These are phyloP conservation scores for Clathrus columnatus DNA, from an alignment of 768 basidiomycete genomes.

Conservation along the genomic window DNA sequence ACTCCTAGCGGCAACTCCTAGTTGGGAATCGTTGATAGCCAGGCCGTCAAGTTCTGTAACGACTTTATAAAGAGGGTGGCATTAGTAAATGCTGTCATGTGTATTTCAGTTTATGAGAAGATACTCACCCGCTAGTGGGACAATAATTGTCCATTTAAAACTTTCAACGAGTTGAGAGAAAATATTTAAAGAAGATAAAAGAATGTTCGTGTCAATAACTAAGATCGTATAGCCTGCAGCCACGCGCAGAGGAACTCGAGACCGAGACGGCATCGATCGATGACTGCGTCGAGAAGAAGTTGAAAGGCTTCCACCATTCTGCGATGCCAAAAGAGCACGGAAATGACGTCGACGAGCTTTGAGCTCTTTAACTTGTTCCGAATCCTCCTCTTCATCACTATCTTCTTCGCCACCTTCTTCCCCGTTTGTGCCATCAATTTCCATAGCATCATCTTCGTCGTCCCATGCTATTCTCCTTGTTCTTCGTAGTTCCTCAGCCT, in stretches of 20 bases:
- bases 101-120: constrained; percentile 17
- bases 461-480: constrained; percentile 47
- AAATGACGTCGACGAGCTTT: constrained; percentile 77
- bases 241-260: constrained; percentile 42
- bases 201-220: constrained; percentile 91
- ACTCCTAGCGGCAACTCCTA: constrained; percentile 65
- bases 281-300: constrained; percentile 24
- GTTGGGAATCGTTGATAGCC: constrained; percentile 39
- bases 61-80: constrained; percentile 30
- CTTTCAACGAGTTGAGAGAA: constrained; percentile 72
- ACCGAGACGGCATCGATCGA: constrained; percentile 21
- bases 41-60: constrained; percentile 98
- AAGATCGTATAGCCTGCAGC: constrained; percentile 84
- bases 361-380: constrained; percentile 66
- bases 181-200: constrained; percentile 72
- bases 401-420: constrained; percentile 40
- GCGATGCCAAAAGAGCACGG: constrained; percentile 43
- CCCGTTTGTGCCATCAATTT: constrained; percentile 35
- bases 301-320: constrained; percentile 23
- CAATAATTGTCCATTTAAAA: constrained; percentile 74
- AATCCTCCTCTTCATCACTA: constrained; percentile 52
- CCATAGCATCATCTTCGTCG: constrained; percentile 64
- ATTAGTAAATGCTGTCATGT: neutral
- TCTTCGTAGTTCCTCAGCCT: constrained; percentile 60
- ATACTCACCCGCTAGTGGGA: constrained; percentile 64